A percentile compares a stretch with the other conserved stretches of the same genome.
Conservation (phyloP, 345 rosid genomes). For the Eutrema japonicum region DNA sequence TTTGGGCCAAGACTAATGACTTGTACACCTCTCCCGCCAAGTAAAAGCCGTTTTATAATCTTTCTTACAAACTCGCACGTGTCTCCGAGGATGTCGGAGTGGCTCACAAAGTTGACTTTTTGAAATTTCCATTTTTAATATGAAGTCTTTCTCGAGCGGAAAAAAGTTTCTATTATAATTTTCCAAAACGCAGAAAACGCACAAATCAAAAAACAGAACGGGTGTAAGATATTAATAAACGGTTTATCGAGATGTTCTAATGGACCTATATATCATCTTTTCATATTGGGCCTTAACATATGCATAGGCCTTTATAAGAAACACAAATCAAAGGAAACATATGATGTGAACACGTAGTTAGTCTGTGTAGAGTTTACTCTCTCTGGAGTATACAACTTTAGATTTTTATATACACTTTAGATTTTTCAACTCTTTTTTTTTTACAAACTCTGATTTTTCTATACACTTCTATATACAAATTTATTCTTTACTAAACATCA, state of each 20-base stretch:
- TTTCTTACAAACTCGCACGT: constrained; percentile 9
- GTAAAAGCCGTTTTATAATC: constrained; percentile 26
- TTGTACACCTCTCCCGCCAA: constrained; percentile 28
- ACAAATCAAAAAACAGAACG: background rate
- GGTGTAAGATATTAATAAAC: background rate
- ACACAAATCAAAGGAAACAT: background rate
- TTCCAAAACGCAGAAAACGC: background rate
- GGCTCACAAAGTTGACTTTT: constrained; percentile 21
- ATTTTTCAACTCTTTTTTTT: too few relatives aligned
- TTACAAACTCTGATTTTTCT: too few relatives aligned
- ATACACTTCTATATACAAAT: too few relatives aligned
- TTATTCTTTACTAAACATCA: too few relatives aligned
- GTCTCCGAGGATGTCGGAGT: constrained; percentile 28
- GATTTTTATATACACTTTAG: too few relatives aligned
- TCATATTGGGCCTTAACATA: background rate
- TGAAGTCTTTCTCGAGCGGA: background rate
- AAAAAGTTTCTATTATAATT: background rate
- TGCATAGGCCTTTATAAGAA: background rate
- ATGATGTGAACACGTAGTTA: too few relatives aligned
- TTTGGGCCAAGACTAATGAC: constrained; percentile 28
- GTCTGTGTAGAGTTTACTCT: too few relatives aligned
- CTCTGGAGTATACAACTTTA: too few relatives aligned
- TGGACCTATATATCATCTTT: constrained; percentile 2
- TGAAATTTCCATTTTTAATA: background rate
- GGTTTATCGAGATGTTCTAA: background rate